Evolutionary conservation across 768 basidiomycete species (phyloP).

Genomic region (Trametes cinnabarina): DNA sequence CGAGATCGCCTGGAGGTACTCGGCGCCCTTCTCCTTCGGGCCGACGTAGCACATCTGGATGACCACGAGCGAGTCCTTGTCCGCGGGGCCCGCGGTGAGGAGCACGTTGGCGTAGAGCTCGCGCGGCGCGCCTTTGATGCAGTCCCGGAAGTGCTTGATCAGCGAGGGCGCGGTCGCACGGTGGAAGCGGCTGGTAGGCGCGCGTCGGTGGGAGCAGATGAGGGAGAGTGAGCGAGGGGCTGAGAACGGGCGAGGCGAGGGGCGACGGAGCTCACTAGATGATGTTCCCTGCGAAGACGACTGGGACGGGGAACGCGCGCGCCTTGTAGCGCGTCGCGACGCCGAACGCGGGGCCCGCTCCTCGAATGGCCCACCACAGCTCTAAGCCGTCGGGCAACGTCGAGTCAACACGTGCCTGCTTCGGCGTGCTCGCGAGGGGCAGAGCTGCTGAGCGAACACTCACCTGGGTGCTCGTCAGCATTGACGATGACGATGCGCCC

Average conservation of each 20-base stretch:
- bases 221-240: conserved; percentile 3
- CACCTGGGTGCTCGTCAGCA: conserved; percentile 70
- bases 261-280: conserved; percentile 69
- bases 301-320: conserved; percentile 83
- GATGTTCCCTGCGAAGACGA: conserved; percentile 89
- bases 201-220: not conserved
- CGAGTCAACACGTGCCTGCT: not conserved
- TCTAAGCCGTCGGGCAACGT: conserved; percentile 40
- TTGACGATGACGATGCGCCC: conserved; percentile 79
- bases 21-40: conserved; percentile 64
- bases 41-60: conserved; percentile 92
- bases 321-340: conserved; percentile 89
- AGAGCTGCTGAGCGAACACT: conserved; percentile 19
- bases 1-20: conserved; percentile 79
- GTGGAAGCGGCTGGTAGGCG: conserved; percentile 77
- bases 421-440: not conserved
- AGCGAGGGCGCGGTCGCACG: conserved; percentile 83
- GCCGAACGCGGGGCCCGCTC: conserved; percentile 80
- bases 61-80: conserved; percentile 81
- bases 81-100: conserved; percentile 84
- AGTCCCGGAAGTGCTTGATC: conserved; percentile 90
- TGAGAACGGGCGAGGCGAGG: not conserved
- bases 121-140: conserved; percentile 83
- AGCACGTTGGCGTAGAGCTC: conserved; percentile 89
- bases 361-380: conserved; percentile 85